Base-by-base conservation (phyloP, 768 basidiomycete genomes). In the Sarcodon sp. region DNA sequence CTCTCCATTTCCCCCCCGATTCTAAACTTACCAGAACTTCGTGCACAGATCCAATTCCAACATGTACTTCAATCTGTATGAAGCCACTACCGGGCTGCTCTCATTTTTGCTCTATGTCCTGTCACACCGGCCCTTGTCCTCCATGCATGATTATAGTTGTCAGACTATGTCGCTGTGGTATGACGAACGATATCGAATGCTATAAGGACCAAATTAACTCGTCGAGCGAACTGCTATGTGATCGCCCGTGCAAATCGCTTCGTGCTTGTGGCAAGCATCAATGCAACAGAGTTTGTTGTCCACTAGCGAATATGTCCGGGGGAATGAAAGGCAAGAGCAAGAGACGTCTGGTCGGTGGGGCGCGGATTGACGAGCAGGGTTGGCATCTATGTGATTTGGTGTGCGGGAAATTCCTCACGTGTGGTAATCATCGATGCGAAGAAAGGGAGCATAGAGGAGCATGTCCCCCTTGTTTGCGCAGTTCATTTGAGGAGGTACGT, bases 401-500 rank as follows among this genome's bases (percentile, higher is more conserved):
- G 0, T 94, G 91, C 52, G 80, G 78, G 11, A 87, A 83, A 59
- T 55, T 70, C 55, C 69, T 93, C 27, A 65, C 62, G 44, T 90
- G 90, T 53, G 88, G 88, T 0, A 76, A 83, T 44, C 90, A 93
- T 59, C 67, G 62, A 5, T 99, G 94, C 59, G 79, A 84, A 51
- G 71, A 73, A 56, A 68, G 70, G 36, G 94, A 98, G 59, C 94
- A 99, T 62, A 76, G 70, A 50, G 89, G 90, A 0, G 64, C 73
- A 0, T 99, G 96, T 60, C 80, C 76, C 0, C 73, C 81, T 16
- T 99, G 96, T 64, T 67, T 94, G 45, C 75, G 81, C 61, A 90
- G 90, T 41, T 83, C 83, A 1, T 99, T 93, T 55, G 92, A 97
- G 37, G 96, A 99, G 78, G 83, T 83, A 52, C 32, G 75, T 56